Percentiles rank a stretch among this genome's conserved stretches.
Conservation (phyloP, 352 stramenopile species). For the Globisporangium abappressorium region DNA sequence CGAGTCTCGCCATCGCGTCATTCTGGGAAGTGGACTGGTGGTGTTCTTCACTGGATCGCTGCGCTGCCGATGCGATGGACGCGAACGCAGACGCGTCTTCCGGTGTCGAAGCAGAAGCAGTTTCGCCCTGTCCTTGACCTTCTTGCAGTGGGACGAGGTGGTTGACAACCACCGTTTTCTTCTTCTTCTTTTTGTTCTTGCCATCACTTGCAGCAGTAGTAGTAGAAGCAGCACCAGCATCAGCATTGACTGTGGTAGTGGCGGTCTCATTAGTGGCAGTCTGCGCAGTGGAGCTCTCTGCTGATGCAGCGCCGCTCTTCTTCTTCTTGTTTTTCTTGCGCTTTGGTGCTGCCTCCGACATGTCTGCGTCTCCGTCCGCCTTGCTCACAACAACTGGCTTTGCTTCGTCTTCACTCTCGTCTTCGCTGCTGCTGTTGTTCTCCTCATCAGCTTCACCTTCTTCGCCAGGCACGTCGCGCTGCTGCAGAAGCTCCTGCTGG, state of each 20-base stretch:
- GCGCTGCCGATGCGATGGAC: background rate
- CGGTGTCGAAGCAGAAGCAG: background rate
- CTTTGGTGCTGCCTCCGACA: constrained; percentile 7
- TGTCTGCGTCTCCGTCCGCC: background rate
- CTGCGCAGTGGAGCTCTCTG: constrained; percentile 11
- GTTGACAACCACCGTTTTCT: constrained; percentile 24
- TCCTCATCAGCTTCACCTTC: constrained; percentile 22
- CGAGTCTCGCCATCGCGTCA: constrained; percentile 63
- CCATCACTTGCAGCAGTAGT: background rate
- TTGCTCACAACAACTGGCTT: background rate
- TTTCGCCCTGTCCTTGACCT: constrained; percentile 3
- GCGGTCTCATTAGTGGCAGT: background rate
- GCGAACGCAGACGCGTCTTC: background rate
- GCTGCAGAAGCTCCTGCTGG: constrained; percentile 58
- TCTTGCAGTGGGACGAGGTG: constrained; percentile 29
- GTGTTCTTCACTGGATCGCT: background rate
- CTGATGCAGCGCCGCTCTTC: constrained; percentile 21
- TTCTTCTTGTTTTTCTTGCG: constrained; percentile 21
- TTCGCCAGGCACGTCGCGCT: constrained; percentile 19
- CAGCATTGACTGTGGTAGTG: background rate
- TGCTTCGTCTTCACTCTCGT: constrained; percentile 17
- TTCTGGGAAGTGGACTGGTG: constrained; percentile 51
- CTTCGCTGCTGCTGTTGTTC: constrained; percentile 15
- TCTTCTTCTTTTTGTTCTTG: constrained; percentile 26
- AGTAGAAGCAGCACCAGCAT: background rate